phyloP scores from a whole-genome alignment of 805 yeast genomes.

The Yarrowia divulgata region DNA sequence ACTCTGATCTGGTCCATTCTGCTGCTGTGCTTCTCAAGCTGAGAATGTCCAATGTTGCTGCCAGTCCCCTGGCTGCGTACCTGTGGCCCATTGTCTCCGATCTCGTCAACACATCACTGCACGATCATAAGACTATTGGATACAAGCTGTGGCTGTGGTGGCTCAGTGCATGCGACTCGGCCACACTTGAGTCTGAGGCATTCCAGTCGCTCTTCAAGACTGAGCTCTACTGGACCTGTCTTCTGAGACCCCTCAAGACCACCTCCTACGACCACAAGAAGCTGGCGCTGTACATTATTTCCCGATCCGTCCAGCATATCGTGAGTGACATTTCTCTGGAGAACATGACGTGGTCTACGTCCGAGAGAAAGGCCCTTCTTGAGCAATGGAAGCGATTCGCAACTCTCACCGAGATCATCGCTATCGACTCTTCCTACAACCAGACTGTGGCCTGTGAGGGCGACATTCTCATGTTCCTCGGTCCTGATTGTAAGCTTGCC shows the following conservation, averaged over 20 bases:
- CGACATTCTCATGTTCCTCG: constrained; percentile 65
- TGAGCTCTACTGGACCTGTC: constrained; percentile 59
- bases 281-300: constrained; percentile 68
- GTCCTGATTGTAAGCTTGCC: constrained; percentile 60
- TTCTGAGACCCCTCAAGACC: constrained; percentile 65
- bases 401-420: constrained; percentile 80
- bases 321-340: constrained; percentile 49
- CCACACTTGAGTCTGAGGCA: not conserved
- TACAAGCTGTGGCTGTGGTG: constrained; percentile 44
- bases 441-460: constrained; percentile 79
- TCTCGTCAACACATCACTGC: constrained; percentile 10
- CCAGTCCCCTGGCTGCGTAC: not conserved
- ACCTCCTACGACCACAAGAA: constrained; percentile 72
- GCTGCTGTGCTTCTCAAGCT: constrained; percentile 11
- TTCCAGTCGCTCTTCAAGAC: constrained; percentile 41
- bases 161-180: constrained; percentile 27
- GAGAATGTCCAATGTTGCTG: not conserved
- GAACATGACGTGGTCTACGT: constrained; percentile 57
- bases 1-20: constrained; percentile 18
- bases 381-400: constrained; percentile 74
- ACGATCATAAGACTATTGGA: constrained; percentile 39
- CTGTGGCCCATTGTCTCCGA: constrained; percentile 31
- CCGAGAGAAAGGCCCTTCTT: constrained; percentile 49
- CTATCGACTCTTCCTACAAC: constrained; percentile 83
- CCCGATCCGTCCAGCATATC: constrained; percentile 60